These are phyloP conservation scores for Sideroxylon spinosum DNA, from an alignment of 179 eudicot genomes.

Conservation along the genomic window DNA sequence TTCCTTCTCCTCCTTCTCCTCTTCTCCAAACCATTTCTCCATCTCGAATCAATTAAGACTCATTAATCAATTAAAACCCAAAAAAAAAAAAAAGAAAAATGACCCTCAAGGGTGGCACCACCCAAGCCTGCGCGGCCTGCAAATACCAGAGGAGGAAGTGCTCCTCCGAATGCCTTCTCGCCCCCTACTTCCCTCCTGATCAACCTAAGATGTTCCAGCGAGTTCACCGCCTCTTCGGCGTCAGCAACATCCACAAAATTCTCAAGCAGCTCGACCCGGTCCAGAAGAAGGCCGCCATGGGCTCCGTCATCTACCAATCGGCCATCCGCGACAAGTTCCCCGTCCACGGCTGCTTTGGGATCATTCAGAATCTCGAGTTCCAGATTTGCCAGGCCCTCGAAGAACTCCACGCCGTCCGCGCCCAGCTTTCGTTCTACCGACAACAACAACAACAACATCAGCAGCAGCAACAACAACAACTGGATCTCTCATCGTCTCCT, in stretches of 20 bases:
- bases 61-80: too few species aligned
- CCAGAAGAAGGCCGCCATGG: constrained; percentile 52
- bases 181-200: constrained; percentile 78
- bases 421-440: constrained; percentile 36
- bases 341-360: constrained; percentile 47
- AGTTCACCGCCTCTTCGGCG: constrained; percentile 83
- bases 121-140: constrained; percentile 96
- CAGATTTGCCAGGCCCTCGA: constrained; percentile 36
- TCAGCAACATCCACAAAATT: constrained; percentile 53
- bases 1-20: not conserved
- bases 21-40: not conserved
- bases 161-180: constrained; percentile 57
- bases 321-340: constrained; percentile 55
- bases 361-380: constrained; percentile 29
- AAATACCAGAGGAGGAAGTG: constrained; percentile 77
- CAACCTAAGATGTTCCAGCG: constrained; percentile 53
- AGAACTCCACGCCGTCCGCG: constrained; percentile 46
- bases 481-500: constrained; percentile 21
- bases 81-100: constrained; percentile 16
- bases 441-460: constrained; percentile 39
- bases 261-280: constrained; percentile 36
- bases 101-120: constrained; percentile 83
- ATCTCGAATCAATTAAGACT: not conserved
- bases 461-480: constrained; percentile 22
- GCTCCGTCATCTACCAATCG: constrained; percentile 61